Evolutionary conservation across 2,329 filamentous ascomycete genomes (phyloP), one percentile per base, ranked within the genome.

Genomic region (Aspergillus hortae): DNA sequence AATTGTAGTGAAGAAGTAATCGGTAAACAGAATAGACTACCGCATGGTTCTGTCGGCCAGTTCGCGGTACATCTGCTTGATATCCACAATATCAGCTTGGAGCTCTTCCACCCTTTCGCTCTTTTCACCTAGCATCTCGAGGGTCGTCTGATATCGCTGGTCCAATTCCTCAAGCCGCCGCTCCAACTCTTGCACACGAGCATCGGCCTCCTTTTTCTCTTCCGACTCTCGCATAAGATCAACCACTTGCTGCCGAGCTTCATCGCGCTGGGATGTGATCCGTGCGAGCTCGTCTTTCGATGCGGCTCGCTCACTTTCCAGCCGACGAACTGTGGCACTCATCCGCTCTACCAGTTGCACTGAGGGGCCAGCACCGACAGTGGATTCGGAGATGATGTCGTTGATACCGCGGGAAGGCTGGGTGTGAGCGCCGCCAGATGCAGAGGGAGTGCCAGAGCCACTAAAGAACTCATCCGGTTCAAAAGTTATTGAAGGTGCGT

Each of bases 51-150:
- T 84, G 74, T 95, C 89, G 45, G 95, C 88, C 69, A 99, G 74
- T 67, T 97, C 92, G 59, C 90, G 84, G 76, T 97, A 97, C 81
- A 99, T 96, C 66, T 86, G 87, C 78, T 99, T 99, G 69, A 99
- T 80, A 77, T 99, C 94, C 59, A 85, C 79, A 48, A 99, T 88
- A 77, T 97, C 94, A 11, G 88, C 87, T 70, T 81, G 85, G 60
- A 99, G 76, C 77, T 99, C 94, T 66, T 96, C 91, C 2, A 96
- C 92, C 65, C 88, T 77, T 77, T 99, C 94, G 70, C 90, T 96
- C 82, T 96, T 96, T 81, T 99, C 94, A 1, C 94, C 94, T 51
- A 99, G 75, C 84, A 97, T 87, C 75, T 97, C 92, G 48, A 99
- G 77, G 54, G 90, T 95, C 12, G 91, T 94, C 67, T 95, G 86